phyloP scores from a whole-genome alignment of 2,329 filamentous ascomycete genomes.

The Ilyonectria mors-panacis region DNA sequence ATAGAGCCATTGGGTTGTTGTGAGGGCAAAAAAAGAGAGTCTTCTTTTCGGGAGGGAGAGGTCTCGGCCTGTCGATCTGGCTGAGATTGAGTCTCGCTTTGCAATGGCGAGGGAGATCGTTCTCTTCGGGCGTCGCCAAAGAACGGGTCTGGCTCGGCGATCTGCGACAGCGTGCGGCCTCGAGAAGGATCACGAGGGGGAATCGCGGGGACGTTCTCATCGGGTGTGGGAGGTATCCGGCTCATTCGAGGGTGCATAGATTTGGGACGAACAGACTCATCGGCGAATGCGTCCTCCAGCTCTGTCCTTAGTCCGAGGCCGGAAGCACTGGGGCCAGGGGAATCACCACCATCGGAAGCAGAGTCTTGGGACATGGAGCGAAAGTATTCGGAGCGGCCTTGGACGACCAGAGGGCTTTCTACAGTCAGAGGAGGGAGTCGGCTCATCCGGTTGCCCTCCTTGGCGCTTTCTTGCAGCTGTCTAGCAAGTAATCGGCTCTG shows the following conservation, averaged over 20 bases:
- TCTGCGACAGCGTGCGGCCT: conserved; percentile 57
- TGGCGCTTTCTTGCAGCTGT: conserved; percentile 85
- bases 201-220: conserved; percentile 63
- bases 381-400: conserved; percentile 85
- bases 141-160: conserved; percentile 57
- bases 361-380: conserved; percentile 79
- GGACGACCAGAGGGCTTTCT: conserved; percentile 82
- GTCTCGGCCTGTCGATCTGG: conserved; percentile 46
- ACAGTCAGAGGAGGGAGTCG: conserved; percentile 87
- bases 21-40: conserved; percentile 54
- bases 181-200: conserved; percentile 59
- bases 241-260: conserved; percentile 85
- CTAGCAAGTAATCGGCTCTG: conserved; percentile 90
- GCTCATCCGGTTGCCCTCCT: conserved; percentile 84
- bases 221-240: conserved; percentile 68
- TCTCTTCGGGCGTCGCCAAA: conserved; percentile 69
- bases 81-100: conserved; percentile 55
- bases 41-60: conserved; percentile 53
- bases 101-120: conserved; percentile 70
- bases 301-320: conserved; percentile 66
- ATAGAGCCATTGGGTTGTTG: conserved; percentile 51
- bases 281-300: conserved; percentile 68
- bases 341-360: conserved; percentile 59
- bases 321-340: conserved; percentile 45
- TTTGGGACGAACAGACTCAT: conserved; percentile 70